Evolutionary conservation across 2,329 filamentous ascomycete genomes (phyloP).

Genomic region (Colletotrichum scovillei): DNA sequence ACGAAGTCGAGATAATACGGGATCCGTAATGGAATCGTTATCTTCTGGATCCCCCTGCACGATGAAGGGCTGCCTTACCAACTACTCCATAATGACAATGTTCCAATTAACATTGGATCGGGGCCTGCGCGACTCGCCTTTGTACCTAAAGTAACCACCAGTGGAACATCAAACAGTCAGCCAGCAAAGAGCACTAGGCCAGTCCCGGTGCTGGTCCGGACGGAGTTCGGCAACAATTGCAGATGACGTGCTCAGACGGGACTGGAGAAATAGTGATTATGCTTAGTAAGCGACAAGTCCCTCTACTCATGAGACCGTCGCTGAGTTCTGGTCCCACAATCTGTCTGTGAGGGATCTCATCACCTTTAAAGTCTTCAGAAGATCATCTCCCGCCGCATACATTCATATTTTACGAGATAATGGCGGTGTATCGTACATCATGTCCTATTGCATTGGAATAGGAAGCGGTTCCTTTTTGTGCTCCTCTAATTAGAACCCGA

Average conservation of each 20-base stretch:
- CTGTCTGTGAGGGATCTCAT: not conserved
- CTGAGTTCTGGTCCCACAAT: not conserved
- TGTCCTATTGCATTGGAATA: not conserved
- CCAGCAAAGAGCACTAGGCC: not conserved
- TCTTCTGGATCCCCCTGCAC: not conserved
- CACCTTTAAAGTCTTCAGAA: not conserved
- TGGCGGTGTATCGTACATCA: not conserved
- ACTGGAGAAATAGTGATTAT: not conserved
- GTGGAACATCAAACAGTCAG: not conserved
- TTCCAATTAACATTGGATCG: not conserved
- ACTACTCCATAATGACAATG: not conserved
- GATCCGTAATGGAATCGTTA: constrained; percentile 4
- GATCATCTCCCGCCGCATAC: not conserved
- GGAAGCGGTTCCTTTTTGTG: not conserved
- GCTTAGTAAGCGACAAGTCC: not conserved
- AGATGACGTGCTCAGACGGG: not conserved
- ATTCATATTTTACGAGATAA: not conserved
- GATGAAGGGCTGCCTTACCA: not conserved
- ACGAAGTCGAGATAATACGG: not conserved
- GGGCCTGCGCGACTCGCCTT: not conserved
- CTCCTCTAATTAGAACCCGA: constrained; percentile 76
- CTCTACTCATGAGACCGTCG: not conserved
- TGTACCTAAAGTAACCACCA: not conserved
- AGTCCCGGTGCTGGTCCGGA: not conserved
- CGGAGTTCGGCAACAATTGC: not conserved